Evolutionary conservation across 306 rosid genomes (phyloP).

Genomic region (Aeschynomene evenia): DNA sequence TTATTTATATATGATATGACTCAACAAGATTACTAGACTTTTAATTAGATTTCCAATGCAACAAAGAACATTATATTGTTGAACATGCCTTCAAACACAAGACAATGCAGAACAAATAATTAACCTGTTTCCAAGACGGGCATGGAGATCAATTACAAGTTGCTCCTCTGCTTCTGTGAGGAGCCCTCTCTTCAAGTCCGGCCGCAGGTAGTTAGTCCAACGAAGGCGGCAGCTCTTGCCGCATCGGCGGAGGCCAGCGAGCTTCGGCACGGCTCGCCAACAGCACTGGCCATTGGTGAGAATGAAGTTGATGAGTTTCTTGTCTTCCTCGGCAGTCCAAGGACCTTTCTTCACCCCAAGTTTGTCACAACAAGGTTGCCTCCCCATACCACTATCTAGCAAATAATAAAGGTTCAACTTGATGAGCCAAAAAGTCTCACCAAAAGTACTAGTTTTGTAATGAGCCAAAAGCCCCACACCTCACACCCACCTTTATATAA

Average conservation of each 20-base stretch:
- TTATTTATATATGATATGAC: too few relatives aligned
- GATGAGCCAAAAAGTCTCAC: conserved; percentile 37
- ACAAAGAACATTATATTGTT: background rate
- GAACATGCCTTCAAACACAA: background rate
- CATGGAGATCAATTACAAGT: conserved; percentile 85
- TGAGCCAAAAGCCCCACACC: conserved; percentile 55
- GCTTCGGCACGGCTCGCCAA: conserved; percentile 97
- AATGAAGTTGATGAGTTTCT: conserved; percentile 83
- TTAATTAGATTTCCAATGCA: background rate
- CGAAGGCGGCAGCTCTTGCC: conserved; percentile 98
- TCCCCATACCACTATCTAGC: conserved; percentile 57
- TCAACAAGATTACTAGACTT: too few relatives aligned
- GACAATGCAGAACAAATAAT: conserved; percentile 16
- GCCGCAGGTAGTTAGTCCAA: conserved; percentile 96
- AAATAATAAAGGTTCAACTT: conserved; percentile 13
- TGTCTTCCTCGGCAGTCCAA: conserved; percentile 94
- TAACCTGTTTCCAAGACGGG: conserved; percentile 94
- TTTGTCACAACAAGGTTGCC: conserved; percentile 97
- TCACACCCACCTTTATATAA: conserved; percentile 55
- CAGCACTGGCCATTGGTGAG: conserved; percentile 93
- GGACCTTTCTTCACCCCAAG: conserved; percentile 98
- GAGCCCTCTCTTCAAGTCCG: conserved; percentile 87
- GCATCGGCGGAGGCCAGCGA: conserved; percentile 87
- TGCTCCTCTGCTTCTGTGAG: conserved; percentile 74
- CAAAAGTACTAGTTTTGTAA: conserved; percentile 40